phyloP scores from a whole-genome alignment of 2,329 filamentous ascomycete genomes.

The Monosporascus ibericus region DNA sequence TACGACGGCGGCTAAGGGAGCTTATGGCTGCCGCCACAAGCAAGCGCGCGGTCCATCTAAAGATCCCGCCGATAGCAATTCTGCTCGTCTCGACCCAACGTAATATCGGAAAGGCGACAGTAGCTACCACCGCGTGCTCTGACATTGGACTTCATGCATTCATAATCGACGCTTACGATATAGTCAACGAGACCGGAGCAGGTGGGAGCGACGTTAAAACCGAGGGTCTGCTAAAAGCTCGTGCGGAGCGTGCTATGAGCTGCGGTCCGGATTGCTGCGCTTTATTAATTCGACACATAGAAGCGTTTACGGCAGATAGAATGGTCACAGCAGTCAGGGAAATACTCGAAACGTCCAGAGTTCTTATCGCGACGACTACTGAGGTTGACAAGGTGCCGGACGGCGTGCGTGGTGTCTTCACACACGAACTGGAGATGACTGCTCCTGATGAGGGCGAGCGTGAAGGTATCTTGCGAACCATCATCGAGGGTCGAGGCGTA shows the following conservation, averaged over 20 bases:
- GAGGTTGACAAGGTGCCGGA: constrained; percentile 94
- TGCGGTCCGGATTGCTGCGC: constrained; percentile 81
- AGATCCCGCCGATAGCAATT: constrained; percentile 82
- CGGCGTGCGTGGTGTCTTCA: constrained; percentile 83
- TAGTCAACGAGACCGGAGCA: constrained; percentile 82
- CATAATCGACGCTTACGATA: constrained; percentile 84
- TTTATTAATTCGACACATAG: constrained; percentile 82
- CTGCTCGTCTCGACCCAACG: constrained; percentile 87
- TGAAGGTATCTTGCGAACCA: constrained; percentile 76
- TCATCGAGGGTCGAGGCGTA: constrained; percentile 70
- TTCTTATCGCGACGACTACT: constrained; percentile 88
- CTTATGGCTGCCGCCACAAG: constrained; percentile 86
- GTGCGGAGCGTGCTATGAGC: constrained; percentile 81
- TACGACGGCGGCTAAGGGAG: constrained; percentile 70
- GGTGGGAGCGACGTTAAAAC: constrained; percentile 91
- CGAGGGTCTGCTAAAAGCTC: constrained; percentile 79
- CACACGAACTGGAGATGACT: constrained; percentile 88
- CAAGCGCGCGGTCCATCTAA: constrained; percentile 75
- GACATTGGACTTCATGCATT: constrained; percentile 91
- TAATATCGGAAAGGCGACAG: constrained; percentile 83
- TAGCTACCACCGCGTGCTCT: constrained; percentile 70
- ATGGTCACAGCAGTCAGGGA: constrained; percentile 83
- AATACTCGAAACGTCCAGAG: constrained; percentile 70
- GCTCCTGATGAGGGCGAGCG: constrained; percentile 90
- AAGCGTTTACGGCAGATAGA: constrained; percentile 83